Evolutionary conservation across 208 protist genomes (phyloP), one percentile per base, ranked within the genome.

Genomic region (Acanthamoeba sp.): DNA sequence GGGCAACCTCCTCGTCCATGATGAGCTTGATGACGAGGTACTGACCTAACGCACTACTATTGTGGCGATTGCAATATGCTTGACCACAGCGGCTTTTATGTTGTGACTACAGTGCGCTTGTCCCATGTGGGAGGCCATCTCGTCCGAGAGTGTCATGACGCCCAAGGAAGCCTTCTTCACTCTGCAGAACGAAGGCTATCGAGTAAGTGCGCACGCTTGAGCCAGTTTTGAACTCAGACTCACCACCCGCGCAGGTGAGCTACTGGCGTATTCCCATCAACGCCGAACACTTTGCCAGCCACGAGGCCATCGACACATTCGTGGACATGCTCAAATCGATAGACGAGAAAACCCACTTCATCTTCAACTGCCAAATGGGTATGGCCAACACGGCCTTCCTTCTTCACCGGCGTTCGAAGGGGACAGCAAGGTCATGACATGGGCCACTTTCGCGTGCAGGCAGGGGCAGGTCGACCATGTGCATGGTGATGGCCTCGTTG

Each of bases 311-410:
- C 29, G 55, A 59, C 50, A 20, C 29, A 27, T 69, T 91, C 20
- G 36, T 91, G 34, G 52, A 69, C n/a, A 69, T 69, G 52, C 7
- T 36, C 42, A 36, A 34, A 27, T 48, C 48, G 36, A 71, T 62
- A 9, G 40, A 69, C 85, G 52, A 91, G 6, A 5, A 69, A 10
- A 91, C 85, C 55, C 85, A 69, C 85, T 52, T 71, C 38, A 50
- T 91, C 1, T 91, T 91, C 24, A 91, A 91, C 40, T 91, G 85
- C 40, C 85, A 91, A 69, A 91, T 91, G 85, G 85, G 85, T 91
- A 42, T n/a, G n/a, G n/a, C n/a, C n/a, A n/a, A n/a, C n/a, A n/a
- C n/a, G n/a, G n/a, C n/a, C n/a, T n/a, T n/a, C n/a, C n/a, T n/a
- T n/a, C n/a, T n/a, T n/a, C 45, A 48, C 10, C 10, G 45, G 45